Evolutionary conservation across 305 asterid genomes (phyloP).

Genomic region (Fraxinus platypoda): DNA sequence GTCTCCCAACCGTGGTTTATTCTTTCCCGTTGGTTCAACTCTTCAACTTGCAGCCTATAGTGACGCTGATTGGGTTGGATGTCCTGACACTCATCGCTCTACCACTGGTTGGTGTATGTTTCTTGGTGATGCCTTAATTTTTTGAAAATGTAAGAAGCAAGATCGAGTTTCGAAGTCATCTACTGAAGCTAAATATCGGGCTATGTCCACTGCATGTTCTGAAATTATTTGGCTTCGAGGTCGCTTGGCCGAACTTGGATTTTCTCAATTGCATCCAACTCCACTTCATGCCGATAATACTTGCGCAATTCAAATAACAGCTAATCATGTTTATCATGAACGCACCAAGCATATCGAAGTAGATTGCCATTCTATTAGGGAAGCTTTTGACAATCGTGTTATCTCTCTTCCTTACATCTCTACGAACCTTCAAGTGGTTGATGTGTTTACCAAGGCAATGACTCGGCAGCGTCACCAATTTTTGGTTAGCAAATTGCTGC

Average conservation of each 20-base stretch:
- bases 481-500: background rate
- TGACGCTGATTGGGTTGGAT: too few relatives aligned
- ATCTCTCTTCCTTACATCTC: background rate
- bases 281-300: background rate
- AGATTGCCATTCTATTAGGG: background rate
- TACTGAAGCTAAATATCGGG: background rate
- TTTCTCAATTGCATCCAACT: background rate
- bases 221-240: background rate
- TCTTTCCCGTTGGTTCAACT: too few relatives aligned
- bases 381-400: background rate
- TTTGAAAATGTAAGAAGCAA: background rate
- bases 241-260: background rate
- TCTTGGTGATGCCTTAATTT: too few relatives aligned
- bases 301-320: background rate
- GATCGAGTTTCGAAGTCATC: background rate
- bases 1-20: too few relatives aligned
- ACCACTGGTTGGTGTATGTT: too few relatives aligned
- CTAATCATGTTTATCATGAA: too few relatives aligned
- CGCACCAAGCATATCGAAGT: background rate
- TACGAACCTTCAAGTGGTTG: background rate
- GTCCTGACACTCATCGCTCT: too few relatives aligned
- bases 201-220: background rate
- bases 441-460: background rate
- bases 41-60: too few relatives aligned
- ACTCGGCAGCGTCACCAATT: background rate